These are phyloP conservation scores for Coemansia pectinata DNA, from an alignment of 192 early-diverging fungal genomes.

Conservation along the genomic window DNA sequence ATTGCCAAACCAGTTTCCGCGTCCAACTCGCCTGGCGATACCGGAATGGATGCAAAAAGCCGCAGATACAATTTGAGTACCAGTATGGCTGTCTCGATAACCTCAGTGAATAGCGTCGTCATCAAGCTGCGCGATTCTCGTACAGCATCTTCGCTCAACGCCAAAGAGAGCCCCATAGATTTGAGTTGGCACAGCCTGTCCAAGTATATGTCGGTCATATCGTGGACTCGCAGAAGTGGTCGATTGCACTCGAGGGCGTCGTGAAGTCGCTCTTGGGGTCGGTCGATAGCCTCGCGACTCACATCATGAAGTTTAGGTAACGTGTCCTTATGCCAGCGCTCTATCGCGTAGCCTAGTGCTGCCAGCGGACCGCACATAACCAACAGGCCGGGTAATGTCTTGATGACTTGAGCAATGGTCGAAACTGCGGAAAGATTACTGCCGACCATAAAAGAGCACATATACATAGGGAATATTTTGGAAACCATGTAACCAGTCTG, in stretches of 20 bases:
- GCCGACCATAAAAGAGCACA: not conserved
- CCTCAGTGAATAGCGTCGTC: not conserved
- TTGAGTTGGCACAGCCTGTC: not conserved
- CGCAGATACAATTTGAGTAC: not conserved
- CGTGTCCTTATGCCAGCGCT: not conserved
- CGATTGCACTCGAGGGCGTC: not conserved
- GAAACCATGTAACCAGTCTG: too few relatives aligned
- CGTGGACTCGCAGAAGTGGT: conserved; percentile 17
- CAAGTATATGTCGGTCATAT: not conserved
- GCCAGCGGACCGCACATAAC: not conserved
- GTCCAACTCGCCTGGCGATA: conserved; percentile 15
- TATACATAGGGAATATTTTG: not conserved
- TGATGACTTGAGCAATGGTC: conserved; percentile 4
- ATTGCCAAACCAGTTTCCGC: not conserved
- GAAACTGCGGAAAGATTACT: not conserved
- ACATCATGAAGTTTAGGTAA: not conserved
- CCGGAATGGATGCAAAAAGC: not conserved
- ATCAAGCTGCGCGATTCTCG: not conserved
- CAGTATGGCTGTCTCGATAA: not conserved
- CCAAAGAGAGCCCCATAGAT: not conserved
- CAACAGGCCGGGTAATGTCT: not conserved
- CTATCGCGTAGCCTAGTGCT: not conserved
- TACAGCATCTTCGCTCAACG: not conserved
- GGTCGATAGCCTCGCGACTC: not conserved
- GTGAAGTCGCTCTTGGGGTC: not conserved